Base-by-base conservation (phyloP, 1,139 yeast genomes). In the Taphrina flavorubra region DNA sequence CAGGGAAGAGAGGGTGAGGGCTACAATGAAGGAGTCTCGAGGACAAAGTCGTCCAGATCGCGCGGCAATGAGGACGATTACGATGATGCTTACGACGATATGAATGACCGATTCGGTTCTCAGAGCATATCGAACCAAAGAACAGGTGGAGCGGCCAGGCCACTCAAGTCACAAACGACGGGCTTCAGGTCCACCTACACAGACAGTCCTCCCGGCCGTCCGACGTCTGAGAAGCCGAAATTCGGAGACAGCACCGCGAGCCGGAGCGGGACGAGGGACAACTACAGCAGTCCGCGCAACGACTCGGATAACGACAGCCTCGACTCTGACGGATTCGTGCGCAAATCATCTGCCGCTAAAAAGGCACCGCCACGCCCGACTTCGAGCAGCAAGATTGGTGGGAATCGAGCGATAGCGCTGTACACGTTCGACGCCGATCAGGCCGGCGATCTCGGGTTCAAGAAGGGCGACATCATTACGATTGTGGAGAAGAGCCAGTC, bases 401-500 rank as follows among this genome's bases (percentile, higher is more conserved):
- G 71, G 7, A 62, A 69, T 18, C 74, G 68, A 44, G 99, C 97
- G 0, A 89, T 91, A 71, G 99, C 99, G 0, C 81, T 92, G 72
- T 94, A 84, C 79, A 84, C 92, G 2, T 94, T 92, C 77, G 89
- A 88, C 70, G 97, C 97, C 49, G 97, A 92, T 78, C 96, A 94
- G 79, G 78, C 83, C 51, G 98, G 97, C 1, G 99, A 94, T 78
- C 83, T 94, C 74, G 86, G 96, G 11, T 94, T 94, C 82, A 87
- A 86, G 74, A 94, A 94, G 81, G 99, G 99, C 69, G 99, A 94
- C 78, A 90, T 90, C n/a, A 90, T 94, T 74, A 89, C 90, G 57
- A 89, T 94, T 73, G 81, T 90, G 65, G 90, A 92, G 78, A 90
- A 89, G 78, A 86, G 96, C 14, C 92, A 89, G 16, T 88, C 97